These are phyloP conservation scores for Pseudonitzschia pungens DNA, from an alignment of 108 stramenopile genomes.

Conservation along the genomic window DNA sequence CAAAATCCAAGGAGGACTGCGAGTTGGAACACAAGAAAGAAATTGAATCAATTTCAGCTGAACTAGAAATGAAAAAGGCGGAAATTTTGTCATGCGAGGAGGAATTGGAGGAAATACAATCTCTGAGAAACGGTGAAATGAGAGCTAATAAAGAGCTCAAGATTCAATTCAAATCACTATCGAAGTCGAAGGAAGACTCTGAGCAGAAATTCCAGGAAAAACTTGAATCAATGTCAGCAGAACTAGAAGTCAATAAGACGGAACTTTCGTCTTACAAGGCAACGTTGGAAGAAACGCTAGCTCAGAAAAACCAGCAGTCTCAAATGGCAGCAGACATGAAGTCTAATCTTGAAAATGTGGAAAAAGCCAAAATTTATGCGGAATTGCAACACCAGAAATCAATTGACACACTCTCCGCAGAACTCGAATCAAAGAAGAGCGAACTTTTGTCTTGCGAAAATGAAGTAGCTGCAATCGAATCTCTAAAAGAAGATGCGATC, in stretches of 20 bases:
- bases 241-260: not conserved
- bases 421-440: not conserved
- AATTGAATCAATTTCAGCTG: constrained; percentile 4
- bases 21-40: constrained; percentile 1
- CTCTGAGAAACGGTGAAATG: too few relatives aligned
- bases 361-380: not conserved
- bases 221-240: not conserved
- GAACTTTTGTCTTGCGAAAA: constrained; percentile 1
- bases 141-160: too few relatives aligned
- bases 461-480: not conserved
- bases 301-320: not conserved
- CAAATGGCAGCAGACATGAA: not conserved
- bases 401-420: not conserved
- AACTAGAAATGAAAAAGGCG: not conserved
- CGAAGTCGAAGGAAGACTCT: too few relatives aligned
- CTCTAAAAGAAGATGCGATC: not conserved
- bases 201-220: too few relatives aligned
- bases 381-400: constrained; percentile 2
- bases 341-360: not conserved
- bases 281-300: not conserved
- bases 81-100: not conserved
- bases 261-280: not conserved
- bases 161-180: too few relatives aligned
- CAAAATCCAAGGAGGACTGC: not conserved
- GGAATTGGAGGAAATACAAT: not conserved